Evolutionary conservation across 768 basidiomycete species (phyloP).

Genomic region (Boletus subcaerulescens): DNA sequence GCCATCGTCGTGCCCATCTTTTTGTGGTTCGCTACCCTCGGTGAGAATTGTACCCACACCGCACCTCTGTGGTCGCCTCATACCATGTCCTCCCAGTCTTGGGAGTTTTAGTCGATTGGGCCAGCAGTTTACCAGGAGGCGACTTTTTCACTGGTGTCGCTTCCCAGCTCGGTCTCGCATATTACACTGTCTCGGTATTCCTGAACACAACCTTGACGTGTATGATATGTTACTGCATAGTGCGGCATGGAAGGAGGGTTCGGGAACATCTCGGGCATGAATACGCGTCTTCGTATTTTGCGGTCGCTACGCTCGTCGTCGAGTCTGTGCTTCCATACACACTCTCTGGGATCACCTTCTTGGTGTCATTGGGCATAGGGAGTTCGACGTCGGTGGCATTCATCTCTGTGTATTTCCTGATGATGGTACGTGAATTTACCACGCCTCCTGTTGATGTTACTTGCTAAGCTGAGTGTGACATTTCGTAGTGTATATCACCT

Average conservation of each 20-base stretch:
- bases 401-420: conserved; percentile 9
- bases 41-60: conserved; percentile 6
- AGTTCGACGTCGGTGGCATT: conserved; percentile 15
- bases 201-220: conserved; percentile 18
- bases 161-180: conserved; percentile 13
- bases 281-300: conserved; percentile 17
- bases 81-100: conserved; percentile 1
- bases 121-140: conserved; percentile 10
- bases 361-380: conserved; percentile 16
- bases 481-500: too few relatives aligned
- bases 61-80: neutral
- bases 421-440: conserved; percentile 16
- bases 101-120: conserved; percentile 10
- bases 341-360: conserved; percentile 21
- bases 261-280: conserved; percentile 15
- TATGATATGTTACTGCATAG: conserved; percentile 23
- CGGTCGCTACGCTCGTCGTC: conserved; percentile 10
- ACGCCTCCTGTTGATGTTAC: too few relatives aligned
- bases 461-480: neutral
- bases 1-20: conserved; percentile 12
- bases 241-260: conserved; percentile 7
- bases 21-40: conserved; percentile 21
- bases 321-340: conserved; percentile 27
- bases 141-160: conserved; percentile 17
- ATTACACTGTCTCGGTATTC: conserved; percentile 12